phyloP scores from a whole-genome alignment of 495 filamentous ascomycete genomes.

The Penicillium tannophilum region DNA sequence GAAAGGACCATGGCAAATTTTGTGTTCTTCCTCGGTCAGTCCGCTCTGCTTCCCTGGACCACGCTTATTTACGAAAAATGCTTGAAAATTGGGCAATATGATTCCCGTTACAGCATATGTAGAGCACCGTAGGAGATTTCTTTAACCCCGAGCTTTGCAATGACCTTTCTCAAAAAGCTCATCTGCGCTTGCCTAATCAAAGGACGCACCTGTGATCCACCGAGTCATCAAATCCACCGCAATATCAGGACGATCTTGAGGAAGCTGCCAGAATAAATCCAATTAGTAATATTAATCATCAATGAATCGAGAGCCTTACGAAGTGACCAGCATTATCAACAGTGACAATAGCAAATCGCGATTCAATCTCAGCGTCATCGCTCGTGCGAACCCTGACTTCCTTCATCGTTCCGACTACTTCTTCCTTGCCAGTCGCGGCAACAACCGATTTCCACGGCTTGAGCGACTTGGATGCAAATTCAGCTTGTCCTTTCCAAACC shows the following conservation, averaged over 20 bases:
- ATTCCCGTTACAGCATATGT: too few species aligned
- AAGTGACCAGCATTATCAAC: slow-evolving; percentile 31
- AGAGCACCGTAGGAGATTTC: too few species aligned
- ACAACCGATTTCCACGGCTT: slow-evolving; percentile 37
- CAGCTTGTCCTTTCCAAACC: slow-evolving; percentile 46
- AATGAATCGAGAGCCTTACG: slow-evolving; percentile 15
- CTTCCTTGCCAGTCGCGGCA: slow-evolving; percentile 15
- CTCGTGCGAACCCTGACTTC: slow-evolving; percentile 19
- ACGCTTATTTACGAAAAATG: too few species aligned
- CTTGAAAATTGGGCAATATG: too few species aligned
- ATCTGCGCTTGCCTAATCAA: slow-evolving; percentile 9
- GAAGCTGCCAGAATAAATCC: slow-evolving; percentile 26
- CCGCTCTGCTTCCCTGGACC: too few species aligned
- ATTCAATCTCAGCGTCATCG: slow-evolving; percentile 3
- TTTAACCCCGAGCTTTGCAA: too few species aligned
- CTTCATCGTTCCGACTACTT: slow-evolving; percentile 25
- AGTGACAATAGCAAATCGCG: slow-evolving; percentile 33
- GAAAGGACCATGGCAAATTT: too few species aligned
- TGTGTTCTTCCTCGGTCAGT: too few species aligned
- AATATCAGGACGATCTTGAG: slow-evolving; percentile 39
- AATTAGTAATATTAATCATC: slow-evolving; percentile 1
- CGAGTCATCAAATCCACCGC: slow-evolving; percentile 38
- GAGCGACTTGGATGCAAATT: slow-evolving; percentile 40
- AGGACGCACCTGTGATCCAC: slow-evolving; percentile 33
- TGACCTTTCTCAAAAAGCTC: too few species aligned